Evolutionary conservation across 257 asterid species (phyloP), one percentile per base, ranked within the genome.

Genomic region (Thymus quinquecostatus): DNA sequence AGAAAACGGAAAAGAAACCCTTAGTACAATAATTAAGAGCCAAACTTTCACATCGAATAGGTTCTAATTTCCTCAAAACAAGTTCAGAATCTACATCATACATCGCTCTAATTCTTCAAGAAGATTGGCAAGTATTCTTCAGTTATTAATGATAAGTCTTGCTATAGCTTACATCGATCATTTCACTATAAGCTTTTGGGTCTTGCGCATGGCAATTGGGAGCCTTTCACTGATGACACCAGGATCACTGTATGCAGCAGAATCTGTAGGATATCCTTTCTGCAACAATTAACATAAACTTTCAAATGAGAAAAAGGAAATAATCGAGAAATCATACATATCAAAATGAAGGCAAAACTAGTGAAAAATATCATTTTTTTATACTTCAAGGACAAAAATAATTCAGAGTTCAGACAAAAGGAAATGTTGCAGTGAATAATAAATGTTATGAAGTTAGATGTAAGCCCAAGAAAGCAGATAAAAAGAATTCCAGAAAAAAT

Each of bases 241-340:
- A 60, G 97, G 99, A 82, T 95, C 99, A 75, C 70, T 86, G 79
- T 95, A 95, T 6, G 98, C 88, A 74, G 96, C 90, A 70, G 96
- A 83, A 79, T 87, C 96, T 57, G 84, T 75, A 36, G 97, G 97
- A 79, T 82, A 90, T 72, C 99, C 99, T 86, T 86, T 88, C 98
- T 93, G 96, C 87, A 84, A 48, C 57, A 79, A 40, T 68, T 71
- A 74, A 57, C 44, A 70, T 3, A 66, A 55, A 45, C 40, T 64
- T 14, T 28, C 63, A 27, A 65, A 45, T 10, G 69, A 56, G 29
- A 28, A 12, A 59, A 51, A 45, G 13, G 30, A 38, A 74, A 36
- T 33, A 64, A 58, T 30, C 61, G 8, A 64, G 30, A 66, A 60
- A 43, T 0, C 27, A 33, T 32, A 29, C 68, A n/a, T 29, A 40